Evolutionary conservation across 164 flowering plant species (phyloP).

Genomic region (Chimonanthus salicifolius): DNA sequence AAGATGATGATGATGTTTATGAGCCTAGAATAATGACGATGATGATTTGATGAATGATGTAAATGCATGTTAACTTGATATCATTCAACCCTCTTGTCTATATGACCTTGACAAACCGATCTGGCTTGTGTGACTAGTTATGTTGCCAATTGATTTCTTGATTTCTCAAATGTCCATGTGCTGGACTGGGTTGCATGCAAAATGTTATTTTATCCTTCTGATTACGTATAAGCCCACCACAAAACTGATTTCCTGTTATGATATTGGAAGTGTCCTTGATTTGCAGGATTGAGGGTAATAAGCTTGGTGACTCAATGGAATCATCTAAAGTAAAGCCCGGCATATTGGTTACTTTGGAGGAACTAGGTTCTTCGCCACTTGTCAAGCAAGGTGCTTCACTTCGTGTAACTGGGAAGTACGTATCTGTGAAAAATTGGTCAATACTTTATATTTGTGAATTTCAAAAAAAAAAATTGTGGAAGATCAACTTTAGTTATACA

Average conservation of each 20-base stretch:
- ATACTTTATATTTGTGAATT: neutral
- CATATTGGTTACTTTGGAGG: slow-evolving; percentile 46
- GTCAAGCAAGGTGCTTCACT: slow-evolving; percentile 68
- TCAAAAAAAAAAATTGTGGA: neutral
- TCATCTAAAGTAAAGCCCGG: slow-evolving; percentile 43
- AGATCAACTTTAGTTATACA: no score
- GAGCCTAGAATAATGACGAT: neutral
- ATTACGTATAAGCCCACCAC: neutral
- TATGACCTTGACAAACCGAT: neutral
- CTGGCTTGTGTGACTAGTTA: neutral
- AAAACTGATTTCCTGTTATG: neutral
- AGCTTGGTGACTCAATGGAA: slow-evolving; percentile 30
- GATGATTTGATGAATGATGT: neutral
- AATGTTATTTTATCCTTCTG: neutral
- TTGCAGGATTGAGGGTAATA: neutral
- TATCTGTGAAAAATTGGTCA: neutral
- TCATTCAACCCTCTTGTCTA: neutral
- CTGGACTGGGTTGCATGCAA: neutral
- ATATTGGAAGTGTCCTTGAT: neutral
- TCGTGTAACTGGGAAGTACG: slow-evolving; percentile 76
- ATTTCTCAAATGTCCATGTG: neutral
- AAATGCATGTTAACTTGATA: no score
- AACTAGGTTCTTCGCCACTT: slow-evolving; percentile 48
- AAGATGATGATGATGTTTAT: no score
- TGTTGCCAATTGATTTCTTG: neutral